Conservation (phyloP, 805 yeast species). For the Saturnispora besseyi region DNA sequence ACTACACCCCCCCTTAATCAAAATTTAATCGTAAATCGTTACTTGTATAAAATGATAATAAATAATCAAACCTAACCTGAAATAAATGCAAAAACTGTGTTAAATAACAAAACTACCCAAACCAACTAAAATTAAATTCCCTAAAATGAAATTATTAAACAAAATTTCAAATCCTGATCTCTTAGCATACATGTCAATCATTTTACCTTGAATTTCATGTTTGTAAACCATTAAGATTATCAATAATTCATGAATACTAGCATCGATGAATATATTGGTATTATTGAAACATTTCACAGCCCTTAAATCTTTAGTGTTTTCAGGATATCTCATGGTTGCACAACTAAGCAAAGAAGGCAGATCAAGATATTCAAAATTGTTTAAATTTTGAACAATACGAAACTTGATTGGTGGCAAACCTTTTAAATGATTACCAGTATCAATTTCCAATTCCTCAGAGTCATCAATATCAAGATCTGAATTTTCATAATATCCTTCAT, state of each 20-base stretch:
- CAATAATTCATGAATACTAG: conserved; percentile 23
- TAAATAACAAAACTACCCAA: conserved; percentile 30
- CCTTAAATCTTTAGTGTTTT: conserved; percentile 9
- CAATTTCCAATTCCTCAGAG: conserved; percentile 24
- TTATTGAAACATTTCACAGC: conserved; percentile 17
- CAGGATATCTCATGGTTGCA: conserved; percentile 12
- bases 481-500: conserved; percentile 22
- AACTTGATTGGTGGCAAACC: conserved; percentile 30
- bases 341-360: conserved; percentile 20
- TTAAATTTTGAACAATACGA: conserved; percentile 37
- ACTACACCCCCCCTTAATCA: background rate
- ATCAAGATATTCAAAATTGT: conserved; percentile 34
- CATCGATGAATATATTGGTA: conserved; percentile 26
- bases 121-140: conserved; percentile 31
- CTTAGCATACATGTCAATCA: conserved; percentile 25
- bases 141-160: conserved; percentile 32
- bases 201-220: conserved; percentile 24
- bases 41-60: background rate
- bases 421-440: background rate
- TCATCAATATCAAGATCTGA: conserved; percentile 26
- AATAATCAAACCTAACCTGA: background rate
- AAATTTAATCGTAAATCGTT: background rate
- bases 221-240: conserved; percentile 24
- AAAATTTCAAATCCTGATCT: conserved; percentile 28
- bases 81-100: background rate